Evolutionary conservation across 2,329 filamentous ascomycete species (phyloP), one percentile per base, ranked within the genome.

Genomic region (Beauveria scarabaeidicola): DNA sequence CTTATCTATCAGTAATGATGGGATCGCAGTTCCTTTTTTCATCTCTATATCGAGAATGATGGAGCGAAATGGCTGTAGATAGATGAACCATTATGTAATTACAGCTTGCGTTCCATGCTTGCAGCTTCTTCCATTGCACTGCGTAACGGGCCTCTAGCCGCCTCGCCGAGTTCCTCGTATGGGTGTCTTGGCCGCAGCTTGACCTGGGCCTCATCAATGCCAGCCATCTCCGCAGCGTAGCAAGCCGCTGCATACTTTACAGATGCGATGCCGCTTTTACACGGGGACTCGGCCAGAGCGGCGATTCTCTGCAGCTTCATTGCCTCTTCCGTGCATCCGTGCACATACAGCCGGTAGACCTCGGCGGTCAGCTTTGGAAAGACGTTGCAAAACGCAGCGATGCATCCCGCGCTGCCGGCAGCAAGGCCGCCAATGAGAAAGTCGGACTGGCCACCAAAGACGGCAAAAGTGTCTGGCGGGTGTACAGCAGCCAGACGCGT

Each of bases 401-500:
- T 52, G 29, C 48, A 52, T 15, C 48, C 48, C 15, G 17, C 32
- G 9, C 48, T 27, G 15, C 48, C 48, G 6, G 25, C 52, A 8
- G 36, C 21, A 19, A 54, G 36, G 13, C 23, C 40, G 5, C 36
- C 19, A 41, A 54, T 25, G 13, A 54, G 40, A 36, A 36, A 53
- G 38, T 53, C 51, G 38, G 32, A 41, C 51, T 53, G 51, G 17
- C 48, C 48, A 5, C 27, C 48, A 27, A 52, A 27, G 3, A 40
- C 27, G 27, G 29, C 44, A 19, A 55, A 55, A 11, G 32, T 15
- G 6, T 44, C 38, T 23, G 52, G 52, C 21, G 40, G 1, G 15
- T 55, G 29, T 5, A 29, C 40, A 3, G 77, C 79, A 1, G 79
- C 74, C 3, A 85, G 70, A 3, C 82, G 76, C 15, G 81, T 81